Evolutionary conservation across 2,329 filamentous ascomycete species (phyloP).

Genomic region (Colletotrichum graminicola): DNA sequence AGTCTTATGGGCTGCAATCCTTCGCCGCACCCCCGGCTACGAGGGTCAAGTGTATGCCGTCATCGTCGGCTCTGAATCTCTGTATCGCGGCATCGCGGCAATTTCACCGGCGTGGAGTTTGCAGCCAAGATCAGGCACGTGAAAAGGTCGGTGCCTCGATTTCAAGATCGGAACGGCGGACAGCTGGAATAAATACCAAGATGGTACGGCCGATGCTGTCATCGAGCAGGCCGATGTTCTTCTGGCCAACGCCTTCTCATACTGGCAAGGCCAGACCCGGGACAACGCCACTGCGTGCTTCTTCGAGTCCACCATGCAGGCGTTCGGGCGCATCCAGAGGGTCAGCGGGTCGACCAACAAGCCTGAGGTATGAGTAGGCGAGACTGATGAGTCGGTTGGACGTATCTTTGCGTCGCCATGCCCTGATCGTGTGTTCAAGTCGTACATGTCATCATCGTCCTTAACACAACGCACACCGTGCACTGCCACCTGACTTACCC

Average conservation of each 20-base stretch:
- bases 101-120: conserved; percentile 72
- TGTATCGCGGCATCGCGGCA: conserved; percentile 78
- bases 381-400: conserved; percentile 58
- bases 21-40: conserved; percentile 59
- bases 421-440: not conserved
- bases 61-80: conserved; percentile 77
- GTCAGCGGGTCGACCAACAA: conserved; percentile 63
- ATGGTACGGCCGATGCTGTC: conserved; percentile 75
- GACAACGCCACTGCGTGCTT: conserved; percentile 69
- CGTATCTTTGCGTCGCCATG: not conserved
- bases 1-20: conserved; percentile 66
- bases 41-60: conserved; percentile 74
- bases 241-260: conserved; percentile 77
- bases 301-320: conserved; percentile 76
- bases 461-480: not conserved
- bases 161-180: conserved; percentile 76
- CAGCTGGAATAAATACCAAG: conserved; percentile 78
- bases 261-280: conserved; percentile 75
- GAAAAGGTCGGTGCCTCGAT: conserved; percentile 64
- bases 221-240: conserved; percentile 71
- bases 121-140: conserved; percentile 72
- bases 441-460: not conserved
- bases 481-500: not conserved
- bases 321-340: conserved; percentile 71
- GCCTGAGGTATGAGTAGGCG: conserved; percentile 76